A percentile compares a stretch with the other conserved stretches of the same genome.
phyloP scores from a whole-genome alignment of 2,329 filamentous ascomycete genomes.

The Ophiostoma ulmi region DNA sequence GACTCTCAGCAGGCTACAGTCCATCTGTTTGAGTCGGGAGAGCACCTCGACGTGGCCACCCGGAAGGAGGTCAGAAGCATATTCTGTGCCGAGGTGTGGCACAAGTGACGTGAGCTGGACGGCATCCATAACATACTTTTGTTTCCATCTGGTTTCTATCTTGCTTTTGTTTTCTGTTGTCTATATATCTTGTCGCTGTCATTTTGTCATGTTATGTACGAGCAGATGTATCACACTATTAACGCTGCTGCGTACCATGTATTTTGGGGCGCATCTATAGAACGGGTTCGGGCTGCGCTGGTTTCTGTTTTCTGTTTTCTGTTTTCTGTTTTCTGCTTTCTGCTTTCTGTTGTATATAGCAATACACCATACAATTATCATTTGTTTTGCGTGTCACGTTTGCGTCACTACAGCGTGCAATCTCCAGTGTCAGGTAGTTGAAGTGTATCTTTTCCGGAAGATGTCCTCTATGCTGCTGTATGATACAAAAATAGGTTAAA shows the following conservation, averaged over 20 bases:
- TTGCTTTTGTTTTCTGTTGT: background rate
- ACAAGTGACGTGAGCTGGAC: background rate
- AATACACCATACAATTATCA: background rate
- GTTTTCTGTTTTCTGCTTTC: background rate
- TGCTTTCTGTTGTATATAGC: background rate
- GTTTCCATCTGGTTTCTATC: background rate
- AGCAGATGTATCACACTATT: constrained; percentile 1
- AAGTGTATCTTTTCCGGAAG: constrained; percentile 9
- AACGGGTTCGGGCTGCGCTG: background rate
- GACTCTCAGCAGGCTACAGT: background rate
- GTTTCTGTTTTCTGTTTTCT: no score
- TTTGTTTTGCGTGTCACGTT: no score
- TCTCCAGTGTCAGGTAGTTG: background rate
- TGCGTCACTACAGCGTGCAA: background rate
- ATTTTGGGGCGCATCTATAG: constrained; percentile 13
- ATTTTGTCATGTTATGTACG: background rate
- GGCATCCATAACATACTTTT: background rate
- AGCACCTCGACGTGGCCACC: background rate
- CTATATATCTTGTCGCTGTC: constrained; percentile 12
- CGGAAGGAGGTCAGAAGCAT: no score
- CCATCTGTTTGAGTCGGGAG: background rate
- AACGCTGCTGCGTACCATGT: background rate
- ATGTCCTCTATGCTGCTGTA: constrained; percentile 22
- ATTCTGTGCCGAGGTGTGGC: no score
- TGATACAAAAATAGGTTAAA: constrained; percentile 21